These are phyloP conservation scores for Candida maris DNA, from an alignment of 805 yeast genomes.

Conservation along the genomic window DNA sequence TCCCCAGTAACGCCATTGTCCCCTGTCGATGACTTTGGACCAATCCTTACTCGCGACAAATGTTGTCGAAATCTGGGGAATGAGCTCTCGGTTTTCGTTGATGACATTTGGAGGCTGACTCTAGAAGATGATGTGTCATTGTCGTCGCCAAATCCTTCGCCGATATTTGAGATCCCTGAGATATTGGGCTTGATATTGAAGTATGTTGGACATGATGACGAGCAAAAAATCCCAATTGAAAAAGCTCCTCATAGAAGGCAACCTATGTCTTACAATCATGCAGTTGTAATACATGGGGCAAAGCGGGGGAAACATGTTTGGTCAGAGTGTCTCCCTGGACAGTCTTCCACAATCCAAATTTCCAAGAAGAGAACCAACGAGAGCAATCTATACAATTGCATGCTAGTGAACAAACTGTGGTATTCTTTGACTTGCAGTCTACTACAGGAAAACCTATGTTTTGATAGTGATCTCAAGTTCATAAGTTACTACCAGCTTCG, in stretches of 20 bases:
- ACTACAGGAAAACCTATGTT: slow-evolving; percentile 52
- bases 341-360: slow-evolving; percentile 5
- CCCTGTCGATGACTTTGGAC: slow-evolving; percentile 3
- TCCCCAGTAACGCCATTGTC: slow-evolving; percentile 7
- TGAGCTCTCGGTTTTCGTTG: slow-evolving; percentile 17
- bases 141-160: slow-evolving; percentile 1
- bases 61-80: slow-evolving; percentile 8
- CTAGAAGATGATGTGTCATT: slow-evolving; percentile 1
- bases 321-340: slow-evolving; percentile 23
- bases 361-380: slow-evolving; percentile 4
- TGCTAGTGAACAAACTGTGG: slow-evolving; percentile 70
- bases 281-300: slow-evolving; percentile 52
- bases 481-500: slow-evolving; percentile 14
- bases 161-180: slow-evolving; percentile 73
- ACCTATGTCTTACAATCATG: slow-evolving; percentile 68
- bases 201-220: slow-evolving; percentile 51
- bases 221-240: slow-evolving; percentile 57
- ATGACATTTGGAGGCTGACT: slow-evolving; percentile 11
- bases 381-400: slow-evolving; percentile 53
- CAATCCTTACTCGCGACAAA: slow-evolving; percentile 2
- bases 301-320: slow-evolving; percentile 40
- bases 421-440: slow-evolving; percentile 50
- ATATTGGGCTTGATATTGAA: slow-evolving; percentile 58
- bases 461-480: slow-evolving; percentile 44
- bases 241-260: slow-evolving; percentile 56